Evolutionary conservation across 306 rosid species (phyloP).

Genomic region (Adenanthera pavonina): DNA sequence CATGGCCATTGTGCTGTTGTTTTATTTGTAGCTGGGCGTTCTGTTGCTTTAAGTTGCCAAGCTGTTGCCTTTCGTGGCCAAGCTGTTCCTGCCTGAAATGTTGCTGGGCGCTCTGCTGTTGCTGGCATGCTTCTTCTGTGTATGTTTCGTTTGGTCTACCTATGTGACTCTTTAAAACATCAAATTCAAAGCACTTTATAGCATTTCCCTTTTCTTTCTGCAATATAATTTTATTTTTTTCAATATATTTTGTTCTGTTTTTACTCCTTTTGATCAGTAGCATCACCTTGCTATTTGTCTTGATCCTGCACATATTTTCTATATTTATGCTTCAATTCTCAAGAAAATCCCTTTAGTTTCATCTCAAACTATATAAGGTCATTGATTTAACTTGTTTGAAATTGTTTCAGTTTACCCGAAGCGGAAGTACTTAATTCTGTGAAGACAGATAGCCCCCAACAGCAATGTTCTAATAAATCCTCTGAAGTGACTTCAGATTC

Average conservation of each 20-base stretch:
- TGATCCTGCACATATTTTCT: conserved; percentile 15
- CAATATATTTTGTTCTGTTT: neutral
- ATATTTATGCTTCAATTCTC: conserved; percentile 6
- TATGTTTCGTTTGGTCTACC: conserved; percentile 51
- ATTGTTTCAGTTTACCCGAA: conserved; percentile 57
- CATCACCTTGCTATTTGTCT: conserved; percentile 7
- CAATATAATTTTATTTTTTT: conserved; percentile 18
- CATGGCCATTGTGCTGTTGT: conserved; percentile 31
- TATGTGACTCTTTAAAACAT: conserved; percentile 24
- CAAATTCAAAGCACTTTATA: conserved; percentile 22
- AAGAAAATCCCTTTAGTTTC: neutral
- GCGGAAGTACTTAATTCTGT: conserved; percentile 21
- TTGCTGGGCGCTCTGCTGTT: conserved; percentile 23
- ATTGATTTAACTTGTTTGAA: conserved; percentile 36
- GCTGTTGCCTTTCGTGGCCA: conserved; percentile 39
- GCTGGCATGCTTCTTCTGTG: conserved; percentile 44
- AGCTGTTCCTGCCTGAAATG: conserved; percentile 36
- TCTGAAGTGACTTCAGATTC: conserved; percentile 26
- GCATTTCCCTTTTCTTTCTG: conserved; percentile 23
- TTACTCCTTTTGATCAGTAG: conserved; percentile 13
- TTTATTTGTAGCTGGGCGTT: neutral
- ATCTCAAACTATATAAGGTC: conserved; percentile 18
- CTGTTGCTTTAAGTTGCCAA: conserved; percentile 45
- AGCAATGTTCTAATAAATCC: conserved; percentile 24
- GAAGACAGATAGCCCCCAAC: conserved; percentile 35